phyloP scores from a whole-genome alignment of 1,284 basidiomycete species.

The Sporisorium graminicola region DNA sequence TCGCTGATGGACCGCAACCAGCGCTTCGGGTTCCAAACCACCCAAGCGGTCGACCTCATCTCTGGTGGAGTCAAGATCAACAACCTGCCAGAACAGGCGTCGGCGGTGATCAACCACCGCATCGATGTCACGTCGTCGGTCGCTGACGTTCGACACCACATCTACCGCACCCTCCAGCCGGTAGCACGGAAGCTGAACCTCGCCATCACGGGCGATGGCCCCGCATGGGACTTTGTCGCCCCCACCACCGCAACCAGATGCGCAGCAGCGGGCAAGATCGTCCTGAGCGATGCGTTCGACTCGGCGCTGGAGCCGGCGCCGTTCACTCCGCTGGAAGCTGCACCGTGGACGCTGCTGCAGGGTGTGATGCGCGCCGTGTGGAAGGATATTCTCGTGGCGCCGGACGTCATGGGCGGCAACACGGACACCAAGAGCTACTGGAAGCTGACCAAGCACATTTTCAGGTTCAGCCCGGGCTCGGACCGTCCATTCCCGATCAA shows the following conservation, averaged over 20 bases:
- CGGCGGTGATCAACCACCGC: slow-evolving; percentile 76
- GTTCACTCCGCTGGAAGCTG: slow-evolving; percentile 72
- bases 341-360: slow-evolving; percentile 72
- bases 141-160: slow-evolving; percentile 71
- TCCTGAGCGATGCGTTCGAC: slow-evolving; percentile 70
- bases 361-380: slow-evolving; percentile 73
- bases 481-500: slow-evolving; percentile 39
- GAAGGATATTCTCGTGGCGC: slow-evolving; percentile 71
- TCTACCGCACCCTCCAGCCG: slow-evolving; percentile 71
- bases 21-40: slow-evolving; percentile 75
- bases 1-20: slow-evolving; percentile 35
- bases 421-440: slow-evolving; percentile 75
- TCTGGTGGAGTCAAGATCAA: slow-evolving; percentile 79
- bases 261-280: slow-evolving; percentile 19
- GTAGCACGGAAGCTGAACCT: slow-evolving; percentile 74
- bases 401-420: slow-evolving; percentile 74
- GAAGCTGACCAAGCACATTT: slow-evolving; percentile 74
- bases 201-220: slow-evolving; percentile 70
- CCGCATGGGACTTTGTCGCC: slow-evolving; percentile 21
- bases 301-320: slow-evolving; percentile 75
- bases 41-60: slow-evolving; percentile 79
- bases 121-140: slow-evolving; percentile 74
- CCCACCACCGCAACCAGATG: neutral
- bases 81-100: slow-evolving; percentile 75
- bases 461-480: slow-evolving; percentile 72